Base-by-base conservation (phyloP, 2,329 filamentous ascomycete species). In the Colletotrichum sp. region DNA sequence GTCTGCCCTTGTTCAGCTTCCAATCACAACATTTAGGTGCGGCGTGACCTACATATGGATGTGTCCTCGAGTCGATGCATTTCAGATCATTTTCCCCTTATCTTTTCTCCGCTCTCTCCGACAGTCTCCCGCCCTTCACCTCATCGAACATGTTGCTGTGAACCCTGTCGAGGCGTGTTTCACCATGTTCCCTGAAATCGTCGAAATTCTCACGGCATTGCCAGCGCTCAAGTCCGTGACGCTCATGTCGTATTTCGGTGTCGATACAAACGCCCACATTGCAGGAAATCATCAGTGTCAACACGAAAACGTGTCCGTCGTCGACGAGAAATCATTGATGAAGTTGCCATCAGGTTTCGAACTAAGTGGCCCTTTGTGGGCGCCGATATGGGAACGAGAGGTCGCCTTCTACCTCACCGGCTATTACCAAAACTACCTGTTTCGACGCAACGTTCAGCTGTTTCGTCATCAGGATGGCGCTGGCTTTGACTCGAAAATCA, bases 261-360 rank as follows among this genome's bases (percentile, higher is more conserved):
- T n/a, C 18, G 2, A n/a, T 12, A 10, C 18, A 18, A n/a, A 48
- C 39, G 18, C 39, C 39, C 9, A n/a, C 18, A 7, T 48, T 48
- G 18, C n/a, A 13, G 2, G n/a, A 6, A 5, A 13, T 0, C n/a
- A 12, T 52, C n/a, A 3, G 2, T 52, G 0, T 52, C 43, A 52
- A 0, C n/a, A 22, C 43, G 12, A 52, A 52, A 12, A 13, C 6
- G n/a, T 3, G 8, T 2, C n/a, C n/a, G 6, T 52, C 43, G 2
- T 52, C 43, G 43, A 52, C n/a, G 6, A 22, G 3, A 22, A 25
- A 22, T 52, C n/a, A 8, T 13, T 52, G 10, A 13, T 13, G 2
- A 22, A 13, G n/a, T 13, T 52, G 2, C 43, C n/a, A 13, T 3
- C n/a, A 18, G 43, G 39, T 12, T n/a, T 13, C 4, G n/a, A 52